phyloP scores from a whole-genome alignment of 2,329 filamentous ascomycete species.

The Sporothrix curviconia region DNA sequence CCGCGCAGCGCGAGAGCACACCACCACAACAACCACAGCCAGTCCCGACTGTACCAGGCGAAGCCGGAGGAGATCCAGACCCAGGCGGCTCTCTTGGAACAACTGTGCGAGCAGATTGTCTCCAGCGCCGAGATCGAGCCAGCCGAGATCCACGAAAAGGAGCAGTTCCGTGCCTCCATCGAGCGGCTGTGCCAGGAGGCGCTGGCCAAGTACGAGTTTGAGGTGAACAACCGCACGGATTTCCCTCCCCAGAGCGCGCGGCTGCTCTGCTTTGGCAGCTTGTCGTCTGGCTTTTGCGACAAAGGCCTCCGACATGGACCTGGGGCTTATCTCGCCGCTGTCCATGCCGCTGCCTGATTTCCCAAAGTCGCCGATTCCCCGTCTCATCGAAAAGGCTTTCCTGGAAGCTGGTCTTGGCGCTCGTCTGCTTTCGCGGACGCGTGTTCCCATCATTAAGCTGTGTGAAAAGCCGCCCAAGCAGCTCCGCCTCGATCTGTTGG shows the following conservation, averaged over 20 bases:
- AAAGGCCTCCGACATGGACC: conserved; percentile 84
- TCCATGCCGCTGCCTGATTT: conserved; percentile 49
- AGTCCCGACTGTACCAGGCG: conserved; percentile 23
- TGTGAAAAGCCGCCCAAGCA: conserved; percentile 62
- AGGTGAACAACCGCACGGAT: conserved; percentile 32
- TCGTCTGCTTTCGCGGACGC: conserved; percentile 67
- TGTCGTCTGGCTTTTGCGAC: conserved; percentile 81
- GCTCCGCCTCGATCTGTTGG: conserved; percentile 54
- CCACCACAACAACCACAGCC: conserved; percentile 1
- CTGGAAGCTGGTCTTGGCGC: conserved; percentile 68
- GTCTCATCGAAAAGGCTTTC: conserved; percentile 67
- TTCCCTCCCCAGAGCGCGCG: conserved; percentile 54
- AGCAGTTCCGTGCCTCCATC: conserved; percentile 59
- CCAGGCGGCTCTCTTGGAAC: conserved; percentile 45
- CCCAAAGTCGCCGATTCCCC: conserved; percentile 58
- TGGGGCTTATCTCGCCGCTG: conserved; percentile 64
- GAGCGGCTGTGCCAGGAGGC: conserved; percentile 58
- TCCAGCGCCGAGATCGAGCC: conserved; percentile 55
- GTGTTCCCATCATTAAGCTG: conserved; percentile 83
- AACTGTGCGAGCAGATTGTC: conserved; percentile 43
- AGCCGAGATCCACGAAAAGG: conserved; percentile 62
- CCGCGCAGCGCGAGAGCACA: conserved; percentile 14
- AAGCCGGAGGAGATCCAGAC: conserved; percentile 40
- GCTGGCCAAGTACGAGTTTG: conserved; percentile 46
- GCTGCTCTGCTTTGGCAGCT: conserved; percentile 73